These are phyloP conservation scores for Didymella lethalis DNA, from an alignment of 2,329 filamentous ascomycete species.

Conservation along the genomic window DNA sequence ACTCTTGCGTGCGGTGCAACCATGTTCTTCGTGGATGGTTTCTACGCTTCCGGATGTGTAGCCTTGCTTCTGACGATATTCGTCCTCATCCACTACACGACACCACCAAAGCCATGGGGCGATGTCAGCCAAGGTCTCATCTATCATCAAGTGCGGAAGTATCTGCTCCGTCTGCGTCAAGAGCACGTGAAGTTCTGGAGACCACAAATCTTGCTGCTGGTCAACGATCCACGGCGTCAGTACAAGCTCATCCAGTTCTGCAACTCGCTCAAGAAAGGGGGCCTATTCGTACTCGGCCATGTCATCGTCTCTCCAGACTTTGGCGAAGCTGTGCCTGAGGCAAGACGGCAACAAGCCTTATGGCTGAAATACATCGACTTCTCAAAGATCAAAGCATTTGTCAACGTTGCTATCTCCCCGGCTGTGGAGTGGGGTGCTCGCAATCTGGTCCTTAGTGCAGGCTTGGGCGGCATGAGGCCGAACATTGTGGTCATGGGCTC, in stretches of 20 bases:
- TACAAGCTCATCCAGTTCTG: slow-evolving; percentile 89
- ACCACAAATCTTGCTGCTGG: slow-evolving; percentile 83
- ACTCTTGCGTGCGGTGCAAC: slow-evolving; percentile 77
- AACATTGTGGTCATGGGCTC: slow-evolving; percentile 86
- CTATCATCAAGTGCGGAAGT: slow-evolving; percentile 88
- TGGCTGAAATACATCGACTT: slow-evolving; percentile 91
- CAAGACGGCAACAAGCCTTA: slow-evolving; percentile 78
- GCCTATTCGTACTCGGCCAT: slow-evolving; percentile 83
- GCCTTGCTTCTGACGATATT: slow-evolving; percentile 79
- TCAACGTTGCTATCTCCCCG: slow-evolving; percentile 84
- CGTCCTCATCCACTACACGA: slow-evolving; percentile 82
- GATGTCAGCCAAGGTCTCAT: slow-evolving; percentile 90
- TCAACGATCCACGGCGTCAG: slow-evolving; percentile 82
- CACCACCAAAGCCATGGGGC: slow-evolving; percentile 86
- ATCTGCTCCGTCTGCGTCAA: slow-evolving; percentile 79
- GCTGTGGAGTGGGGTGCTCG: slow-evolving; percentile 84
- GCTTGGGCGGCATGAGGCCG: slow-evolving; percentile 85
- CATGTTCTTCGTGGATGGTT: slow-evolving; percentile 90
- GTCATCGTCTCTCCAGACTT: slow-evolving; percentile 89
- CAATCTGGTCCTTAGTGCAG: slow-evolving; percentile 82
- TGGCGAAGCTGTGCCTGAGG: slow-evolving; percentile 77
- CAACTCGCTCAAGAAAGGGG: slow-evolving; percentile 89
- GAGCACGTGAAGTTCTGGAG: slow-evolving; percentile 96
- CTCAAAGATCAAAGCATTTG: slow-evolving; percentile 86
- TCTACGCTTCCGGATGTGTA: slow-evolving; percentile 79